A percentile compares a stretch with the other conserved stretches of the same genome.
Evolutionary conservation across 169 alveolate genomes (phyloP).

Genomic region (Cryptosporidium viatorum): DNA sequence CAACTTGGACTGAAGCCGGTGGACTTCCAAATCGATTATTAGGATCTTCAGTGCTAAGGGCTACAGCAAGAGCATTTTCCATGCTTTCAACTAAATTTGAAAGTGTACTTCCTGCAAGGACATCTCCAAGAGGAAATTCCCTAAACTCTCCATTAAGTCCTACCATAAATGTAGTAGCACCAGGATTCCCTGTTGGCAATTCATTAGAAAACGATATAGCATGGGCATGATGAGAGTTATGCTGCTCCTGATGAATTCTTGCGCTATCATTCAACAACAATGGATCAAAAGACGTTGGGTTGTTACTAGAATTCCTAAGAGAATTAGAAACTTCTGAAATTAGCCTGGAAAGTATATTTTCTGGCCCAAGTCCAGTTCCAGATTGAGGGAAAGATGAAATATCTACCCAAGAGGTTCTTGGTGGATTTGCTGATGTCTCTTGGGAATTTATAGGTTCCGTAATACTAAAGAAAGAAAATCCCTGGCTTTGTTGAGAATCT

Average conservation of each 20-base stretch:
- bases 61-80: slow-evolving; percentile 84
- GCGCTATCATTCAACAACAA: not conserved
- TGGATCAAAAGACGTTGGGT: not conserved
- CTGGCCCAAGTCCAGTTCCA: not conserved
- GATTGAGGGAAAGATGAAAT: slow-evolving; percentile 40
- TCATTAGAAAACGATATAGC: not conserved
- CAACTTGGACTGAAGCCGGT: slow-evolving; percentile 84
- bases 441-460: slow-evolving; percentile 9
- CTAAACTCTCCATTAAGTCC: slow-evolving; percentile 68
- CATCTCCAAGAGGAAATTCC: slow-evolving; percentile 45
- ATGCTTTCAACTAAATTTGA: slow-evolving; percentile 75
- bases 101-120: slow-evolving; percentile 50
- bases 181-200: not conserved
- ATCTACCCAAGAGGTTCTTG: slow-evolving; percentile 49
- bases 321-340: slow-evolving; percentile 50
- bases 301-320: not conserved
- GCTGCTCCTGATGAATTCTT: slow-evolving; percentile 20
- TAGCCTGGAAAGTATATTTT: slow-evolving; percentile 29
- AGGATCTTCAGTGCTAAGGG: slow-evolving; percentile 83
- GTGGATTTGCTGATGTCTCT: not conserved
- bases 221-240: not conserved
- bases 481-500: not conserved
- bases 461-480: not conserved
- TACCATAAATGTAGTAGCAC: slow-evolving; percentile 33
- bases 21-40: slow-evolving; percentile 88